Percentiles rank a stretch among this genome's conserved stretches.
phyloP scores from a whole-genome alignment of 495 filamentous ascomycete genomes.

The Alectoria sarmentosa region DNA sequence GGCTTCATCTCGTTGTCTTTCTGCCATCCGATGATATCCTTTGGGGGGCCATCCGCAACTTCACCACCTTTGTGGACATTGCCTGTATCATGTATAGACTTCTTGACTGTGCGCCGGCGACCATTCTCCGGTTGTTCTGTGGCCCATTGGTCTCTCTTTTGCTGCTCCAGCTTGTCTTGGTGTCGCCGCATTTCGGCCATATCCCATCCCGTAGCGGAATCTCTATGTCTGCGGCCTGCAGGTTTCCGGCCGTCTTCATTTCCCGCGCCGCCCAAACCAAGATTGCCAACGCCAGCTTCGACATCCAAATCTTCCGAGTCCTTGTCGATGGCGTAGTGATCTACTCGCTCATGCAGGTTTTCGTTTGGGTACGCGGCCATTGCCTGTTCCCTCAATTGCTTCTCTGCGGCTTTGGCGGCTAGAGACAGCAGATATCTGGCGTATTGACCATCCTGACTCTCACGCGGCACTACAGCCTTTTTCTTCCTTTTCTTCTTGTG shows the following conservation, averaged over 20 bases:
- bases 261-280: slow-evolving; percentile 30
- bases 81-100: slow-evolving; percentile 18
- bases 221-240: slow-evolving; percentile 23
- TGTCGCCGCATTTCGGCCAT: slow-evolving; percentile 45
- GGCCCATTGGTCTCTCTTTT: slow-evolving; percentile 23
- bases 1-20: slow-evolving; percentile 40
- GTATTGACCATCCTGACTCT: slow-evolving; percentile 62
- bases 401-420: slow-evolving; percentile 67
- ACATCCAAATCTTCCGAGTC: slow-evolving; percentile 40
- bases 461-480: slow-evolving; percentile 31
- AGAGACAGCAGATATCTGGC: slow-evolving; percentile 69
- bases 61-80: slow-evolving; percentile 20
- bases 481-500: slow-evolving; percentile 35
- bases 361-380: slow-evolving; percentile 64
- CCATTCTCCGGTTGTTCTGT: slow-evolving; percentile 11
- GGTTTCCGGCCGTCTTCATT: slow-evolving; percentile 3
- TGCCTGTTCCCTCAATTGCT: slow-evolving; percentile 61
- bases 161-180: slow-evolving; percentile 40
- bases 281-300: slow-evolving; percentile 35
- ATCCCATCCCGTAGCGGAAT: slow-evolving; percentile 46
- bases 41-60: slow-evolving; percentile 24
- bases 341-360: slow-evolving; percentile 52
- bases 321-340: slow-evolving; percentile 52
- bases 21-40: slow-evolving; percentile 36
- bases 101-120: slow-evolving; percentile 15